Evolutionary conservation across 2,329 filamentous ascomycete genomes (phyloP).

Genomic region (Aureobasidium pullulans): DNA sequence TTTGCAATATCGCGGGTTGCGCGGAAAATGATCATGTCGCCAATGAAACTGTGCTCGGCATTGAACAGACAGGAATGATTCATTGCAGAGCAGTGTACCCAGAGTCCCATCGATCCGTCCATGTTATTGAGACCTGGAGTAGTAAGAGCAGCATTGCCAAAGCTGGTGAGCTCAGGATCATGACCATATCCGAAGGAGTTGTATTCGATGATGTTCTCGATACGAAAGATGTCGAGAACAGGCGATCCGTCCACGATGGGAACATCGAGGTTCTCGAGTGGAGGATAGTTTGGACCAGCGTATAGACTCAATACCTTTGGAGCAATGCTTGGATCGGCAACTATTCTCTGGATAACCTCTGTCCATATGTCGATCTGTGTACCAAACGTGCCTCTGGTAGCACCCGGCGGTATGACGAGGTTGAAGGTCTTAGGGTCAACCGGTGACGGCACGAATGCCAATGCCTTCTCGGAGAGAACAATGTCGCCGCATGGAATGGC

Average conservation of each 20-base stretch:
- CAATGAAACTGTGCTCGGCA: conserved; percentile 43
- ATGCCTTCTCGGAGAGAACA: conserved; percentile 20
- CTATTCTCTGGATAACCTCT: conserved; percentile 17
- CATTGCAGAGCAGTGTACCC: conserved; percentile 36
- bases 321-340: conserved; percentile 16
- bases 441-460: conserved; percentile 16
- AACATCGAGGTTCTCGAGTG: conserved; percentile 11
- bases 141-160: neutral
- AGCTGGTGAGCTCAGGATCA: neutral
- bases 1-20: conserved; percentile 38
- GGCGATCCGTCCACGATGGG: neutral
- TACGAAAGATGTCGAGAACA: conserved; percentile 22
- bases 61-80: conserved; percentile 49
- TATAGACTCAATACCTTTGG: conserved; percentile 17
- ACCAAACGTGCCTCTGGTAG: conserved; percentile 12
- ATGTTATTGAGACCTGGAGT: neutral
- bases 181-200: conserved; percentile 19
- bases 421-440: conserved; percentile 6
- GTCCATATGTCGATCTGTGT: conserved; percentile 16
- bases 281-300: conserved; percentile 14
- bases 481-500: conserved; percentile 4
- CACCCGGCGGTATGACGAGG: neutral
- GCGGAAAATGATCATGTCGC: conserved; percentile 47
- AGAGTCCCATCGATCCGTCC: neutral
- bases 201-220: conserved; percentile 35